These are phyloP conservation scores for Geum urbanum DNA, from an alignment of 306 rosid genomes.

Conservation along the genomic window DNA sequence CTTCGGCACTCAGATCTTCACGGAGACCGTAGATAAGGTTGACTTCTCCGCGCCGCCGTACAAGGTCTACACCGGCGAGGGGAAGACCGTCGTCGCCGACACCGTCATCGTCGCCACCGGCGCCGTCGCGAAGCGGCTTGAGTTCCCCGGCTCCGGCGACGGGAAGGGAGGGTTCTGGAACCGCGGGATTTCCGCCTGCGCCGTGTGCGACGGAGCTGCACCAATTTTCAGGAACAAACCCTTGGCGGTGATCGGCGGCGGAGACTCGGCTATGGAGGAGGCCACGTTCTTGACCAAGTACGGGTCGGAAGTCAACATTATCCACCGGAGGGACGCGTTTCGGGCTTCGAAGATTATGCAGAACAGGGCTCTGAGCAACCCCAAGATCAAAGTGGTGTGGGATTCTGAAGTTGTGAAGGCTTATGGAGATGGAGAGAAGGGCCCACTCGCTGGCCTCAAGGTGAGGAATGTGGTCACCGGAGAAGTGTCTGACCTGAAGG, in stretches of 20 bases:
- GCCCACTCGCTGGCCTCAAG: slow-evolving; percentile 61
- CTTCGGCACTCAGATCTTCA: slow-evolving; percentile 70
- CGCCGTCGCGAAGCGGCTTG: slow-evolving; percentile 68
- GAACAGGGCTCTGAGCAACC: slow-evolving; percentile 51
- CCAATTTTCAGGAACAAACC: slow-evolving; percentile 69
- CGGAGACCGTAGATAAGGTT: slow-evolving; percentile 67
- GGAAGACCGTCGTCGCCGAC: slow-evolving; percentile 45
- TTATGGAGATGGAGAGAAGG: slow-evolving; percentile 37
- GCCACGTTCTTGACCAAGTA: slow-evolving; percentile 77
- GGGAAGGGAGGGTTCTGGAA: slow-evolving; percentile 73
- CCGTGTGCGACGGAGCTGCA: slow-evolving; percentile 86
- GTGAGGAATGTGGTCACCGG: slow-evolving; percentile 52
- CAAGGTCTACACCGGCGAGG: slow-evolving; percentile 53
- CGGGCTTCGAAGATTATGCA: slow-evolving; percentile 91
- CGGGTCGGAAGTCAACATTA: slow-evolving; percentile 64
- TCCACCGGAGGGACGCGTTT: slow-evolving; percentile 65
- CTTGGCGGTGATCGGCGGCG: slow-evolving; percentile 75
- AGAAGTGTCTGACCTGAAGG: slow-evolving; percentile 60
- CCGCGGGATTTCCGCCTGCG: slow-evolving; percentile 78
- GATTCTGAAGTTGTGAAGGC: slow-evolving; percentile 67
- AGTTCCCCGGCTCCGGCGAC: slow-evolving; percentile 55
- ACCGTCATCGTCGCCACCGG: slow-evolving; percentile 74
- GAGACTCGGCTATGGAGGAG: slow-evolving; percentile 91
- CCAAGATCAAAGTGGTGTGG: slow-evolving; percentile 65
- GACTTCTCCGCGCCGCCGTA: slow-evolving; percentile 65